Evolutionary conservation across 2,329 filamentous ascomycete species (phyloP), one percentile per base, ranked within the genome.

Genomic region (Fusarium virguliforme): DNA sequence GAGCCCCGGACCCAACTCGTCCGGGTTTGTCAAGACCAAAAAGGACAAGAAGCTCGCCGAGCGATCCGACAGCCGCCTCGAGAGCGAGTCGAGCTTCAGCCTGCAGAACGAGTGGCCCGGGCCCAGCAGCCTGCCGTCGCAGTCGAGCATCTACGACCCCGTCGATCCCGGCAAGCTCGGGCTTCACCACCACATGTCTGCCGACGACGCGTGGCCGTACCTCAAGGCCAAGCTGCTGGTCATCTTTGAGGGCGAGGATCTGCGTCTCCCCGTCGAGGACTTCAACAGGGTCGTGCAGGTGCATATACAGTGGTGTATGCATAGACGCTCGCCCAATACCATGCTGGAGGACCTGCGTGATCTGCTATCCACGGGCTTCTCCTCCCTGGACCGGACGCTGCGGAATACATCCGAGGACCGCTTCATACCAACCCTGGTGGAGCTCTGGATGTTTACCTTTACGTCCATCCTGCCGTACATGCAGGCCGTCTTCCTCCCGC

Each of bases 381-480:
- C 88, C 32, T 94, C 92, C 2, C 86, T 99, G 3, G 95, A 97
- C 73, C 92, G 95, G 71, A 95, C 93, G 0, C 84, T 98, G 18
- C 89, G 91, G 55, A 89, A 89, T 50, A 90, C 94, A 1, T 87
- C 94, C 0, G 95, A 98, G 76, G 95, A 97, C 67, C 89, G 92
- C 35, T 88, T 98, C n/a, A 94, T 98, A 24, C 93, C 94, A 0
- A 90, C 94, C 62, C 85, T 99, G 1, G 95, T 98, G 3, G 94
- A 97, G 78, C 90, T 98, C 77, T 99, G 96, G 96, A 89, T 97
- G 65, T 91, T 96, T 51, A 95, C 96, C 0, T 98, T 98, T 76
- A 95, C 94, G 3, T 92, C 89, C 7, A 93, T 98, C 38, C 83
- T 98, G 6, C 96, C 96, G 0, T 98, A 97, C 77, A 91, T 99